Conservation (phyloP, 73 alveolate species). For the Effrenium voratum region DNA sequence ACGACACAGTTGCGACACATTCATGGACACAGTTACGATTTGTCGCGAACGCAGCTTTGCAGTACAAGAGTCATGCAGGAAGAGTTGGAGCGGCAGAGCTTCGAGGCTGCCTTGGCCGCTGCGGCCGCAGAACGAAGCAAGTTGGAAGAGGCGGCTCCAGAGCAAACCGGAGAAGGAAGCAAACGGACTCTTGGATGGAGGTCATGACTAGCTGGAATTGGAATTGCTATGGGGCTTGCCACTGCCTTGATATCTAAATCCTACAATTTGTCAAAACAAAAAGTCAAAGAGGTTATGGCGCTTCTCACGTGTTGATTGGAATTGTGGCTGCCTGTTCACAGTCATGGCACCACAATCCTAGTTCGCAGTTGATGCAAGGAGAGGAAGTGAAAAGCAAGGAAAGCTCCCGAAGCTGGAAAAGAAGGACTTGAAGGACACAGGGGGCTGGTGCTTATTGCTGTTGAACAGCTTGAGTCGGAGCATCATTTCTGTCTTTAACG, state of each 20-base stretch:
- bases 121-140: conserved; percentile 37
- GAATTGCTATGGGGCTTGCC: not conserved
- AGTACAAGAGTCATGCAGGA: not conserved
- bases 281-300: not conserved
- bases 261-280: not conserved
- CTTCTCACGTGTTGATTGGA: not conserved
- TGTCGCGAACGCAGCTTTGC: not conserved
- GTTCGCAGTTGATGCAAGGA: not conserved
- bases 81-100: conserved; percentile 26
- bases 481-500: no score
- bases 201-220: not conserved
- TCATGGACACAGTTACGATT: not conserved
- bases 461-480: not conserved
- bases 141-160: not conserved
- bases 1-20: not conserved
- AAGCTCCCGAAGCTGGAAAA: not conserved
- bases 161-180: not conserved
- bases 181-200: not conserved
- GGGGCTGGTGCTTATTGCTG: no score
- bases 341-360: not conserved
- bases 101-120: conserved; percentile 63
- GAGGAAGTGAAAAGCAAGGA: not conserved
- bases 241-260: not conserved
- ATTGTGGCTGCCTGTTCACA: not conserved
- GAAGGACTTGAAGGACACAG: no score